Conservation (phyloP, 139 green algal species). For the Micromonas commoda region DNA sequence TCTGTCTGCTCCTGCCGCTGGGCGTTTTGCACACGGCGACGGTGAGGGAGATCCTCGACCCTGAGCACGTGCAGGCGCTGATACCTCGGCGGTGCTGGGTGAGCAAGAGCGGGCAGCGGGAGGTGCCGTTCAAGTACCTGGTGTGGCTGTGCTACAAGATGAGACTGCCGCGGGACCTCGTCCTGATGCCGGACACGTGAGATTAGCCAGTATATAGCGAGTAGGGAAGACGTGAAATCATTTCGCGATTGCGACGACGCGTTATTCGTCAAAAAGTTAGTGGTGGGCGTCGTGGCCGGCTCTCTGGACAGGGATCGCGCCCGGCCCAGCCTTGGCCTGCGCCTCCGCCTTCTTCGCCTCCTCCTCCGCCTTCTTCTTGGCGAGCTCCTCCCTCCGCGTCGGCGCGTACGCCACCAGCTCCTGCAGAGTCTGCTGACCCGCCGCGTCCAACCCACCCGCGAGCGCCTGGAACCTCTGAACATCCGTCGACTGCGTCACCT, state of each 20-base stretch:
- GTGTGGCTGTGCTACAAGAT: slow-evolving; percentile 15
- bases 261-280: too few relatives aligned
- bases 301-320: too few relatives aligned
- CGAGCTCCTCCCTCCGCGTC: background rate
- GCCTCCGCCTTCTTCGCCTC: background rate
- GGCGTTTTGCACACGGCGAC: slow-evolving; percentile 8
- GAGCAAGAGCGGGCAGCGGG: background rate
- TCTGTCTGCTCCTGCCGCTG: slow-evolving; percentile 22
- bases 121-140: slow-evolving; percentile 26
- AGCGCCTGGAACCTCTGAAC: background rate
- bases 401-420: background rate
- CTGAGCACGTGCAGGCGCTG: slow-evolving; percentile 6
- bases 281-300: too few relatives aligned
- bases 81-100: slow-evolving; percentile 8
- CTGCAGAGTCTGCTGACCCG: background rate
- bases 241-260: too few relatives aligned
- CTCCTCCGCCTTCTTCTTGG: background rate
- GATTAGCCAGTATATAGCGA: too few relatives aligned
- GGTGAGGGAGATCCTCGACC: background rate
- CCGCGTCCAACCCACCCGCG: background rate
- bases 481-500: background rate
- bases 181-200: slow-evolving; percentile 1
- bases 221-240: too few relatives aligned
- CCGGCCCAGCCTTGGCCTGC: background rate
- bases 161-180: slow-evolving; percentile 7